These are phyloP conservation scores for Gnaphalium uliginosum DNA, from an alignment of 129 eudicot genomes.

Conservation along the genomic window DNA sequence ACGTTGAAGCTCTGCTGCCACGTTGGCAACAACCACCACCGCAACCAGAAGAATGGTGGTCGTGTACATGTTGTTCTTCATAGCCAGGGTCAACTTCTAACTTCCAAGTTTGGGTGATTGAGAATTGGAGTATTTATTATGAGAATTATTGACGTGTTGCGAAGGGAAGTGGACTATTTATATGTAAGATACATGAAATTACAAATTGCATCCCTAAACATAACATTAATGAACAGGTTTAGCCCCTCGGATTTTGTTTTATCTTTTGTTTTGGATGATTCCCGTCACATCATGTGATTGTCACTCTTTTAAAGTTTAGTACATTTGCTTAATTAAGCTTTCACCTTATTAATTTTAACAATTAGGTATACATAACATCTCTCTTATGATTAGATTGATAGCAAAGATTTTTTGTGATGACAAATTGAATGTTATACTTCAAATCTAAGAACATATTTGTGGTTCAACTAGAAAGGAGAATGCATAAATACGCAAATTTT, in stretches of 20 bases:
- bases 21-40: conserved; percentile 19
- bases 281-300: background rate
- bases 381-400: too few species aligned
- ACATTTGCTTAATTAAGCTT: background rate
- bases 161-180: background rate
- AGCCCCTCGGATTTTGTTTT: conserved; percentile 7
- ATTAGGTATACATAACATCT: background rate
- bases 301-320: background rate
- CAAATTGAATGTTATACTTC: too few species aligned
- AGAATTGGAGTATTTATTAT: background rate
- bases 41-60: conserved; percentile 25
- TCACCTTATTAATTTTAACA: too few species aligned
- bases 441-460: too few species aligned
- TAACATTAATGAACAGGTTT: conserved; percentile 1
- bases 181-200: conserved; percentile 1
- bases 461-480: too few species aligned
- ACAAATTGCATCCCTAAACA: background rate
- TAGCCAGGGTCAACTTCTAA: background rate
- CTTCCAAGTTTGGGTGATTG: conserved; percentile 2
- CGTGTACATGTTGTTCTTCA: conserved; percentile 17
- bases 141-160: background rate
- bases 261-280: too few species aligned
- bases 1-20: conserved; percentile 47
- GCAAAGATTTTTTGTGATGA: too few species aligned
- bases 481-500: too few species aligned